Evolutionary conservation across 208 protist species (phyloP).

Genomic region (Leishmania tropica): DNA sequence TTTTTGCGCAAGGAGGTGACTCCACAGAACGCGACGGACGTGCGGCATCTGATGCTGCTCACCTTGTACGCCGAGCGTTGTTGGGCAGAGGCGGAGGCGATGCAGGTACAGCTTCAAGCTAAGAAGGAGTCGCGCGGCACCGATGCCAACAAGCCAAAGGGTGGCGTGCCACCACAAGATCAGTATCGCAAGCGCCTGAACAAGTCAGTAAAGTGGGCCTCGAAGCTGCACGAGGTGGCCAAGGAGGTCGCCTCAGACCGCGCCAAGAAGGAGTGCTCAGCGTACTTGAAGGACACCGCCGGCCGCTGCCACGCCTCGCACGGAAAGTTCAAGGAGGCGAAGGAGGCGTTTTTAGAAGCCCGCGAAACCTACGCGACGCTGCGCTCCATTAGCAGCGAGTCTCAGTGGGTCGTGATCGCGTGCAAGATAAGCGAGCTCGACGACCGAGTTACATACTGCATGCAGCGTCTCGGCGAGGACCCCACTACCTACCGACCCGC

Average conservation of each 20-base stretch:
- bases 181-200: slow-evolving; percentile 88
- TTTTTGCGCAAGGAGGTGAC: slow-evolving; percentile 83
- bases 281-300: slow-evolving; percentile 63
- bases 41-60: slow-evolving; percentile 76
- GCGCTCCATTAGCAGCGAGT: slow-evolving; percentile 30
- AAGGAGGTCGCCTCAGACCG: slow-evolving; percentile 53
- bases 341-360: slow-evolving; percentile 50
- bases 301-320: slow-evolving; percentile 59
- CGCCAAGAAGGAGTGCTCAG: slow-evolving; percentile 53
- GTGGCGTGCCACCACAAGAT: slow-evolving; percentile 56
- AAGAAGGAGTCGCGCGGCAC: slow-evolving; percentile 32
- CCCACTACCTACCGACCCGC: slow-evolving; percentile 47
- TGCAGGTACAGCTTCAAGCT: slow-evolving; percentile 57
- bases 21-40: slow-evolving; percentile 54
- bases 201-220: slow-evolving; percentile 83
- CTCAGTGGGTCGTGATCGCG: slow-evolving; percentile 43
- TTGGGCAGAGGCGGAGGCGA: slow-evolving; percentile 77
- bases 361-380: slow-evolving; percentile 56
- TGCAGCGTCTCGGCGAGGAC: slow-evolving; percentile 80
- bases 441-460: slow-evolving; percentile 84
- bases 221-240: slow-evolving; percentile 56
- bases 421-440: slow-evolving; percentile 81
- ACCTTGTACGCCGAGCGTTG: slow-evolving; percentile 84
- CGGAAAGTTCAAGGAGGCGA: slow-evolving; percentile 58
- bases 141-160: slow-evolving; percentile 44